Evolutionary conservation across 2,329 filamentous ascomycete genomes (phyloP), one percentile per base, ranked within the genome.

Genomic region (Aspergillus quadrilineatus): DNA sequence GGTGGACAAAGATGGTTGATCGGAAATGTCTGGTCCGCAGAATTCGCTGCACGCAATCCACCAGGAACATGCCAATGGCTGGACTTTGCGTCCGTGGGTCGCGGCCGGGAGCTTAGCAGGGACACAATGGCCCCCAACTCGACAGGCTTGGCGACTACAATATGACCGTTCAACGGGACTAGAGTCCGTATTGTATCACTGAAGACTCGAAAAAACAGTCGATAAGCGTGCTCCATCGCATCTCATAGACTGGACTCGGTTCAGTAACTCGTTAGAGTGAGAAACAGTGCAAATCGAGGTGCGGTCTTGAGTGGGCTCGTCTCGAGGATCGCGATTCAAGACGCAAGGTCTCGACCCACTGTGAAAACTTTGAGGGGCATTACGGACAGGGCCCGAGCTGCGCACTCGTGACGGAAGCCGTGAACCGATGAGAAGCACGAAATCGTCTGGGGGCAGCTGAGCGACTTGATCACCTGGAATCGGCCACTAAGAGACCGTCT

Each of bases 11-110:
- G 32, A 49, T 57, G 41, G 32, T 51, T 57, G 41, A 58, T 54
- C 62, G 62, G 62, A 64, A 60, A 60, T 60, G 56, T 54, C 51
- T 64, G 53, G 49, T 64, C 60, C 62, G 62, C 57, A 58, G 53
- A 53, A 45, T 32, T 57, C 55, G 46, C 52, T 39, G 52, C 47
- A 43, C n/a, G 52, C 47, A 55, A 59, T 32, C 43, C 50, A 61
- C 52, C 29, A 54, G 42, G 39, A 46, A 55, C 55, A 45, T 46
- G 50, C 57, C 37, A 53, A 39, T 36, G 55, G 55, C 47, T 50
- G 59, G 55, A 37, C 22, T 46, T 32, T 45, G 53, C 36, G 55
- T 42, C 61, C 50, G 59, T 63, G 61, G 61, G 59, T 62, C 61
- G 51, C 15, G 37, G 10, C 53, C 44, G 39, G 42, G 50, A 53